These are phyloP conservation scores for Suillus fuscotomentosus DNA, from an alignment of 768 basidiomycete species.

Conservation along the genomic window DNA sequence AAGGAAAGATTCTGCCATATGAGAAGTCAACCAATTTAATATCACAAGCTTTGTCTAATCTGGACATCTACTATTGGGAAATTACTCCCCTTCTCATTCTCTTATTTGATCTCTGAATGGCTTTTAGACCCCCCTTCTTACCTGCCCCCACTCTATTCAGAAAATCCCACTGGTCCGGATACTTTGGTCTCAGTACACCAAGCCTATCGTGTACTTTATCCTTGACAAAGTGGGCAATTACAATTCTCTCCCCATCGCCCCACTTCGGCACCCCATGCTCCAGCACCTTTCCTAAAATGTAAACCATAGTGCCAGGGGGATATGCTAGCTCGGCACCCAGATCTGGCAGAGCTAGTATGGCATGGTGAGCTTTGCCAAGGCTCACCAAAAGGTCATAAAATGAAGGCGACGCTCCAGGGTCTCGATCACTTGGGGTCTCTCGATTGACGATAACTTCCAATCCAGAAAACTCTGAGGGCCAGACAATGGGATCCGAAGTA, in stretches of 20 bases:
- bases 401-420: background rate
- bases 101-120: no score
- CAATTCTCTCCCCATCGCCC: background rate
- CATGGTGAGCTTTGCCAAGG: background rate
- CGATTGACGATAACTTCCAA: constrained; percentile 5
- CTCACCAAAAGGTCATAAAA: constrained; percentile 1
- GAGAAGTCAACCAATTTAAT: no score
- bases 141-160: no score
- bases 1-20: no score
- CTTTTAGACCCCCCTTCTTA: no score
- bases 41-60: no score
- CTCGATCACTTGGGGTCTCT: background rate
- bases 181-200: no score
- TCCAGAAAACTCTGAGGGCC: constrained; percentile 4
- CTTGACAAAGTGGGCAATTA: background rate
- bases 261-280: background rate
- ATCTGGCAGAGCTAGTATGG: background rate
- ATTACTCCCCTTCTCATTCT: no score
- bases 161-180: no score
- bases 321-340: background rate
- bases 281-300: background rate
- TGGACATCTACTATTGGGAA: no score
- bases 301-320: background rate
- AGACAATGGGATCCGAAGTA: background rate
- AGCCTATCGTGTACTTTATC: background rate